A percentile compares a stretch with the other conserved stretches of the same genome.
Evolutionary conservation across 2,329 filamentous ascomycete genomes (phyloP).

Genomic region (Xylariaceae sp.): DNA sequence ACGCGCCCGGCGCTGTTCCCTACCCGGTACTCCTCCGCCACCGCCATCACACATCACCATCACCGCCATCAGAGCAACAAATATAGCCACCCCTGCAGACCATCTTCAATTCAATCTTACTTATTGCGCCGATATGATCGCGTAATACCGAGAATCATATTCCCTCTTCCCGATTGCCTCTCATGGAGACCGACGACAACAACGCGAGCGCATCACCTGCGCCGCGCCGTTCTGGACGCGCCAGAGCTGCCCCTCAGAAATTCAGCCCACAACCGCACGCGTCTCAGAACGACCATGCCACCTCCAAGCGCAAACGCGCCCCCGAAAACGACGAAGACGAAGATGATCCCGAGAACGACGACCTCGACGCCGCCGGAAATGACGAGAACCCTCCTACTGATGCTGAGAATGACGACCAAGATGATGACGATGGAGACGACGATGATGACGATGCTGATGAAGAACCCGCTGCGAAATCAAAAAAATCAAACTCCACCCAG

Average conservation of each 20-base stretch:
- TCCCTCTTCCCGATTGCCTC: constrained; percentile 40
- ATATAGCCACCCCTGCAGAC: constrained; percentile 12
- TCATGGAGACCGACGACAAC: constrained; percentile 53
- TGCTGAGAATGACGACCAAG: constrained; percentile 37
- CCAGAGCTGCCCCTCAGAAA: constrained; percentile 57
- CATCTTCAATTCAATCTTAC: constrained; percentile 8
- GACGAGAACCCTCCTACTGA: constrained; percentile 39
- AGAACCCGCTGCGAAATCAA: constrained; percentile 40
- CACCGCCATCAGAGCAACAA: no score
- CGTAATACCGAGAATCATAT: constrained; percentile 32
- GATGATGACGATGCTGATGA: constrained; percentile 40
- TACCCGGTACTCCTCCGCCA: neutral
- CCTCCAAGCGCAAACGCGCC: constrained; percentile 56
- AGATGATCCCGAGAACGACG: constrained; percentile 1
- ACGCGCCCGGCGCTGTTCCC: constrained; percentile 7
- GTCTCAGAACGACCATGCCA: constrained; percentile 31
- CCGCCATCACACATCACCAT: constrained; percentile 1
- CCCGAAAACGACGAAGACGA: constrained; percentile 12
- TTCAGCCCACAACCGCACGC: constrained; percentile 49
- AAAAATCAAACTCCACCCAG: constrained; percentile 41
- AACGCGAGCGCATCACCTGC: constrained; percentile 51
- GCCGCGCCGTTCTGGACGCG: constrained; percentile 65
- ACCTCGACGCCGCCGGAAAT: constrained; percentile 32
- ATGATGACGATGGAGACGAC: constrained; percentile 40
- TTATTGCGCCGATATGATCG: no score